A percentile compares a stretch with the other conserved stretches of the same genome.
These are phyloP conservation scores for Clohesyomyces aquaticus DNA, from an alignment of 495 filamentous ascomycete genomes.

Conservation along the genomic window DNA sequence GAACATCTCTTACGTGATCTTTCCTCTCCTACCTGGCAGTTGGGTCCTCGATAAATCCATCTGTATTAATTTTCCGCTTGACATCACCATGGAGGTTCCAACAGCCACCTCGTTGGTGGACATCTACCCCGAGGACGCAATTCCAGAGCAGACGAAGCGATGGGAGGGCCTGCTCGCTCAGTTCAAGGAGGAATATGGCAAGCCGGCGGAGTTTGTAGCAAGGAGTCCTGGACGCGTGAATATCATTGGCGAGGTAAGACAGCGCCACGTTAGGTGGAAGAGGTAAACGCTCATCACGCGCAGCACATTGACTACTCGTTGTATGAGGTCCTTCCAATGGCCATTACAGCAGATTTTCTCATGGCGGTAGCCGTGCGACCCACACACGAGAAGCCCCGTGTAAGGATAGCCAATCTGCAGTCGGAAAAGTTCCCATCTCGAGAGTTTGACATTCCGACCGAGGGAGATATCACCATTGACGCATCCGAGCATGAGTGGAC, in stretches of 20 bases:
- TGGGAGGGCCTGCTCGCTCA: constrained; percentile 72
- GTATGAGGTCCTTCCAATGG: constrained; percentile 94
- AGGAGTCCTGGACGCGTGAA: constrained; percentile 94
- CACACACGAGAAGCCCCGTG: constrained; percentile 50
- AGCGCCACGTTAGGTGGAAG: too few species aligned
- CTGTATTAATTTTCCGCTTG: not conserved
- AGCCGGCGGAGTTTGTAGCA: constrained; percentile 76
- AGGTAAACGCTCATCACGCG: constrained; percentile 17
- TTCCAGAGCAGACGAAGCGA: constrained; percentile 61
- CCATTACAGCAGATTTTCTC: constrained; percentile 85
- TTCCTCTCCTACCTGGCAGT: too few species aligned
- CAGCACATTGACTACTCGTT: constrained; percentile 96
- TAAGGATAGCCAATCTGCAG: constrained; percentile 79
- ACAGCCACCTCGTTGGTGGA: constrained; percentile 61
- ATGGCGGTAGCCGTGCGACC: constrained; percentile 75
- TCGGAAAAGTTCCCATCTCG: constrained; percentile 73
- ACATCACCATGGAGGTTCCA: constrained; percentile 45
- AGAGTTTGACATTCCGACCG: constrained; percentile 70
- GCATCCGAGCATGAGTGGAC: constrained; percentile 75
- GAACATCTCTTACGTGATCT: not conserved
- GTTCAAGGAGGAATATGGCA: constrained; percentile 74
- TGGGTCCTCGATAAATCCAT: too few species aligned
- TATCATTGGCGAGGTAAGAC: constrained; percentile 81
- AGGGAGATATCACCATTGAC: constrained; percentile 50
- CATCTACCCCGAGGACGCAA: constrained; percentile 69